phyloP scores from a whole-genome alignment of 768 basidiomycete genomes.

The Hygrophorus pudorinus region DNA sequence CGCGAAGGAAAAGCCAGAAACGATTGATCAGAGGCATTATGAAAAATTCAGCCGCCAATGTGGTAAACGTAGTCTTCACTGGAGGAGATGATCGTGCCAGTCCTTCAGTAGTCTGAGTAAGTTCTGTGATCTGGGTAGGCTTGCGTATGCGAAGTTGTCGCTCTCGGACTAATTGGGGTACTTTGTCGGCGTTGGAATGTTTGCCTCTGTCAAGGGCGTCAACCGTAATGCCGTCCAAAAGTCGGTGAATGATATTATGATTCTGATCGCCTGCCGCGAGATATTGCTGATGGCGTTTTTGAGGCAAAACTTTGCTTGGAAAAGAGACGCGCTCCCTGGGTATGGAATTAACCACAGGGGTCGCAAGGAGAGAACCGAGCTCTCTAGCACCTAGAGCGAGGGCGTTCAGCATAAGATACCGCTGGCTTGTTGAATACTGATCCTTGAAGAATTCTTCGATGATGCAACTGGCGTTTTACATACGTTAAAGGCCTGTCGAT shows the following conservation, averaged over 20 bases:
- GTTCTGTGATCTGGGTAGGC: slow-evolving; percentile 34
- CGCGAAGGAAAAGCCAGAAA: slow-evolving; percentile 92
- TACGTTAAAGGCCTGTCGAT: neutral
- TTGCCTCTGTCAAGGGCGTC: slow-evolving; percentile 53
- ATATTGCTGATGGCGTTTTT: slow-evolving; percentile 61
- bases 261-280: slow-evolving; percentile 30
- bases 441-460: slow-evolving; percentile 92
- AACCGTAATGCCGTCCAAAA: slow-evolving; percentile 56
- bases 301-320: slow-evolving; percentile 75
- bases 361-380: slow-evolving; percentile 42
- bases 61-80: slow-evolving; percentile 38
- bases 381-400: slow-evolving; percentile 83
- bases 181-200: slow-evolving; percentile 40
- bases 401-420: slow-evolving; percentile 77
- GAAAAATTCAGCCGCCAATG: slow-evolving; percentile 81
- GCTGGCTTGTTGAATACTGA: slow-evolving; percentile 83
- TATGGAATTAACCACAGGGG: slow-evolving; percentile 17
- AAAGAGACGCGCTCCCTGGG: slow-evolving; percentile 39
- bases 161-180: slow-evolving; percentile 61
- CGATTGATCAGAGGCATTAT: slow-evolving; percentile 82
- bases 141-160: slow-evolving; percentile 59
- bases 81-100: slow-evolving; percentile 3
- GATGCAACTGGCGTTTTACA: slow-evolving; percentile 43
- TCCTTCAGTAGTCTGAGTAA: slow-evolving; percentile 2
- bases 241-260: slow-evolving; percentile 35